phyloP scores from a whole-genome alignment of 179 eudicot genomes.

The Beta corolliflora region DNA sequence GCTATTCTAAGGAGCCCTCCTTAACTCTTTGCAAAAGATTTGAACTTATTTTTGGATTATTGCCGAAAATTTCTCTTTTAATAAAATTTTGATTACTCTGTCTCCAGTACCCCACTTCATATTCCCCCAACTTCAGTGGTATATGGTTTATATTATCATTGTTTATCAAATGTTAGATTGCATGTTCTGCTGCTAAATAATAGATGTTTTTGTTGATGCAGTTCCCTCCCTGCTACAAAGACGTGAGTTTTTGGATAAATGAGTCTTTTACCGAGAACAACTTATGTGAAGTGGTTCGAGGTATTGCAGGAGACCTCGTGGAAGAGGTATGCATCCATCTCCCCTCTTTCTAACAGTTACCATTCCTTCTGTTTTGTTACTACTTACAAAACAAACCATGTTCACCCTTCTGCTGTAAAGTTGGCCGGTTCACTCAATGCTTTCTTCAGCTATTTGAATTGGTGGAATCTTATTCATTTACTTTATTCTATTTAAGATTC shows the following conservation, averaged over 20 bases:
- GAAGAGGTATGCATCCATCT: slow-evolving; percentile 68
- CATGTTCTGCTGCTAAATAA: slow-evolving; percentile 3
- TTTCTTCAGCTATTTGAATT: neutral
- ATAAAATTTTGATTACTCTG: neutral
- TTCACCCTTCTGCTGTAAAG: neutral
- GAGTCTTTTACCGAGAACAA: slow-evolving; percentile 92
- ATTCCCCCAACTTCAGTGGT: neutral
- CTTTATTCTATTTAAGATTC: neutral
- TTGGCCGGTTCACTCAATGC: neutral
- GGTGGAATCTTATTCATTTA: neutral
- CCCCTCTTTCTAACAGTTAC: neutral
- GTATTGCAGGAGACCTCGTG: slow-evolving; percentile 89
- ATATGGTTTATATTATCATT: neutral
- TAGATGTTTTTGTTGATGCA: slow-evolving; percentile 33
- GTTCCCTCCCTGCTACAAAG: slow-evolving; percentile 97
- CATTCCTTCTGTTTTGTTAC: neutral
- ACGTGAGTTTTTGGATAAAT: slow-evolving; percentile 93
- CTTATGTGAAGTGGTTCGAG: slow-evolving; percentile 90
- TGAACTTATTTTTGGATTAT: neutral
- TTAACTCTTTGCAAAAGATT: neutral
- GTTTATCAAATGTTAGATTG: neutral
- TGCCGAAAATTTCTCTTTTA: neutral
- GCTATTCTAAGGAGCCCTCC: too few relatives aligned
- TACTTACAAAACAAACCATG: neutral
- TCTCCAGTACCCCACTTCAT: neutral